Percentiles rank a stretch among this genome's conserved stretches.
These are phyloP conservation scores for Alternaria angustiovoidea DNA, from an alignment of 2,329 filamentous ascomycete genomes.

Conservation along the genomic window DNA sequence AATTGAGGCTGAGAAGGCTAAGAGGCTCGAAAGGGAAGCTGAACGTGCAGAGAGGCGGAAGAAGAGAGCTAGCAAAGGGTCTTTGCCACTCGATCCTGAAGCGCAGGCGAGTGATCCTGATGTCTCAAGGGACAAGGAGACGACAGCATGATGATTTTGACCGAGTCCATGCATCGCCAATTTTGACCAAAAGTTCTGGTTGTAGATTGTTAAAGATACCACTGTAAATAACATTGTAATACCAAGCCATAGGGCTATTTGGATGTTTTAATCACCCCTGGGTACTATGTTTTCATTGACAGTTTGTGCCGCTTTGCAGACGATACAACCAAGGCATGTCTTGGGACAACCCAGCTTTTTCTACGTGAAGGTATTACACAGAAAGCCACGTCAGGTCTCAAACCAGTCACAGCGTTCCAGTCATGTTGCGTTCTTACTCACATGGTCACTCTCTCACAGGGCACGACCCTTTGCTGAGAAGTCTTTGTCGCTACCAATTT, in stretches of 20 bases:
- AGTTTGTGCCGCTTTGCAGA: neutral
- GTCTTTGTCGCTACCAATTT: constrained; percentile 1
- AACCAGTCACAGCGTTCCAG: neutral
- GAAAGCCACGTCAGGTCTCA: neutral
- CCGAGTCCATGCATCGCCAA: neutral
- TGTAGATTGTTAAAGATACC: neutral
- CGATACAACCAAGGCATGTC: neutral
- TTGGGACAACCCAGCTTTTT: neutral
- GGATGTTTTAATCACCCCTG: neutral
- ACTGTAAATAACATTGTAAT: neutral
- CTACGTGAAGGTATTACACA: neutral
- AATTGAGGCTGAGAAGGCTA: constrained; percentile 53
- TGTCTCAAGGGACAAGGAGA: constrained; percentile 9
- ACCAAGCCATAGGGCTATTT: neutral
- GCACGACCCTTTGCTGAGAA: neutral
- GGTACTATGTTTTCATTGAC: no score
- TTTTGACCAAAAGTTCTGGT: neutral
- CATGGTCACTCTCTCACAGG: neutral
- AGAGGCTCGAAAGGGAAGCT: constrained; percentile 46
- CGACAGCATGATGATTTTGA: constrained; percentile 9
- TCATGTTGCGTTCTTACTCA: neutral
- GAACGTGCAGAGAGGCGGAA: constrained; percentile 41
- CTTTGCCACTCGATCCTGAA: constrained; percentile 28
- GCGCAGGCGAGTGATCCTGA: constrained; percentile 9
- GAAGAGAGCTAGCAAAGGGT: constrained; percentile 36